Evolutionary conservation across 2,329 filamentous ascomycete species (phyloP).

Genomic region (Fusarium sp.): DNA sequence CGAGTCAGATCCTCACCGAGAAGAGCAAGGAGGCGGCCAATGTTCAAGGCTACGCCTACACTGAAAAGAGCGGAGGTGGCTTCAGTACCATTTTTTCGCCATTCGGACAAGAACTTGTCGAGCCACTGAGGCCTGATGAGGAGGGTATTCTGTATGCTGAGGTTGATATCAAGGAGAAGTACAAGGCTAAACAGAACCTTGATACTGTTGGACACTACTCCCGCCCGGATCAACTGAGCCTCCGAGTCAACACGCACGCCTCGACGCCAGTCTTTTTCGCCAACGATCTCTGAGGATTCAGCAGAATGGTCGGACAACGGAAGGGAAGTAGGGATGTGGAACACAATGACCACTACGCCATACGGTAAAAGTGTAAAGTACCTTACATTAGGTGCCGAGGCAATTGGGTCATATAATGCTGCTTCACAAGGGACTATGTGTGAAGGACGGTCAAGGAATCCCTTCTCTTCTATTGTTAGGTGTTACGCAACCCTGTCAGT

Average conservation of each 20-base stretch:
- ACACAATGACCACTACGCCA: too few species aligned
- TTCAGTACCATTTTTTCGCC: background rate
- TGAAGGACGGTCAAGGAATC: background rate
- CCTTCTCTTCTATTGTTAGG: background rate
- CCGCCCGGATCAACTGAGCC: conserved; percentile 51
- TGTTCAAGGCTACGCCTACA: background rate
- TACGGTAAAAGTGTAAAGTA: too few species aligned
- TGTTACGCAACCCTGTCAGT: background rate
- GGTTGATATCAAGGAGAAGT: conserved; percentile 40
- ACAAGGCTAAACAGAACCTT: conserved; percentile 45
- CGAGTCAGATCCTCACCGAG: background rate
- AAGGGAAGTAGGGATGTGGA: background rate
- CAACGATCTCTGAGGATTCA: background rate
- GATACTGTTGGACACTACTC: conserved; percentile 49
- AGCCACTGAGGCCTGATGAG: conserved; percentile 38
- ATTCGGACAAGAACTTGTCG: conserved; percentile 37
- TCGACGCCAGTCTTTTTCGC: background rate
- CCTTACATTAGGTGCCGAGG: too few species aligned
- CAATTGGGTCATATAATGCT: too few species aligned
- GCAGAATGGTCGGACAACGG: background rate
- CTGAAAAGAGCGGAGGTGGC: background rate
- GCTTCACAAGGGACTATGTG: too few species aligned
- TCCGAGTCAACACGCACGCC: conserved; percentile 19
- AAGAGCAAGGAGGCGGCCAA: background rate
- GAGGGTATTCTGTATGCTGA: conserved; percentile 53